A percentile compares a stretch with the other conserved stretches of the same genome.
Evolutionary conservation across 345 rosid genomes (phyloP).

Genomic region (Ricinus communis): DNA sequence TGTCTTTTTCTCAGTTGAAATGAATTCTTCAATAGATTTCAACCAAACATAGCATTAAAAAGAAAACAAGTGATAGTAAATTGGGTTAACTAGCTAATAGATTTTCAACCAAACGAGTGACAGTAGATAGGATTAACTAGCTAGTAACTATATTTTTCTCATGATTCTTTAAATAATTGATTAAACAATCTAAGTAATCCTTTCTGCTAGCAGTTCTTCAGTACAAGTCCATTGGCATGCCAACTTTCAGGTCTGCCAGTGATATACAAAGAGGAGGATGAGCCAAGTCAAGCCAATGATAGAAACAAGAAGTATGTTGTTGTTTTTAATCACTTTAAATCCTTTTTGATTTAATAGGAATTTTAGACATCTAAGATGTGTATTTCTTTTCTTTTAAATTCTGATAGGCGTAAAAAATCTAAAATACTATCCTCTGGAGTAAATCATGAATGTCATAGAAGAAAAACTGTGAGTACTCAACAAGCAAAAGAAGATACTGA

Average conservation of each 20-base stretch:
- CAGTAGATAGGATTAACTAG: no score
- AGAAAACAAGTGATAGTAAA: no score
- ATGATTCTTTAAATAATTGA: no score
- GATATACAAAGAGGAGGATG: conserved; percentile 38
- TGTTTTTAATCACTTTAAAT: background rate
- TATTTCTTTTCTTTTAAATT: conserved; percentile 5
- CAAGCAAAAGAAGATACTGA: conserved; percentile 31
- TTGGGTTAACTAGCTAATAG: no score
- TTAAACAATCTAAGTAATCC: background rate
- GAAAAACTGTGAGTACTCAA: conserved; percentile 11
- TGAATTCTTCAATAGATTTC: no score
- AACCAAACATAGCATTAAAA: no score
- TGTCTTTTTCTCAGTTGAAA: no score
- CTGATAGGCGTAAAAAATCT: conserved; percentile 29
- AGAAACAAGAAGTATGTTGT: conserved; percentile 40
- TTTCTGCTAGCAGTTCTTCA: conserved; percentile 47
- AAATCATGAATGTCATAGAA: conserved; percentile 25
- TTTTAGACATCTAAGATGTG: background rate
- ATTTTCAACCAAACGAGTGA: no score
- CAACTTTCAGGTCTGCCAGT: conserved; percentile 49
- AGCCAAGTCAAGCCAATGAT: conserved; percentile 24
- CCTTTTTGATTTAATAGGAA: background rate
- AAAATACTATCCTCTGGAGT: conserved; percentile 29
- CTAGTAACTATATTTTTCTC: no score
- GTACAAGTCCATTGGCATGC: conserved; percentile 56